These are phyloP conservation scores for Metroxylon sagu DNA, from an alignment of 176 grass and related monocot genomes.

Conservation along the genomic window DNA sequence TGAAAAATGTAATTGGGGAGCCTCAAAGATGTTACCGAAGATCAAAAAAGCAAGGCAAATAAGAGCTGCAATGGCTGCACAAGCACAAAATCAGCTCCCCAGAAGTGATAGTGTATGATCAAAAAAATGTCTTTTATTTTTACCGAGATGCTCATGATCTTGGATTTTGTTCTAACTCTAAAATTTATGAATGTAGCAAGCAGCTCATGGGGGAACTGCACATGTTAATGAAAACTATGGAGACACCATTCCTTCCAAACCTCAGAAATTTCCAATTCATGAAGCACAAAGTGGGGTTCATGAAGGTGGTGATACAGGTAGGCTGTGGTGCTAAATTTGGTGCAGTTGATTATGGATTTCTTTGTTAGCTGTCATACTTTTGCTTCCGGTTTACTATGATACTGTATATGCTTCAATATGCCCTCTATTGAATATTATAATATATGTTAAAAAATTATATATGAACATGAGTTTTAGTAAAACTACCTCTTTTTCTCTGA, in stretches of 20 bases:
- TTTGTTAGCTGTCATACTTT: neutral
- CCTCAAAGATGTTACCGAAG: slow-evolving; percentile 92
- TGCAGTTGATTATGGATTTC: slow-evolving; percentile 1
- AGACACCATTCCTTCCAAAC: slow-evolving; percentile 50
- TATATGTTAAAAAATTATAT: too few species aligned
- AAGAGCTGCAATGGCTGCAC: slow-evolving; percentile 47
- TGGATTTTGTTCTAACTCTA: slow-evolving; percentile 11
- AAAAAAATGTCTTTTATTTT: slow-evolving; percentile 1
- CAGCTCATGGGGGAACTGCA: slow-evolving; percentile 32
- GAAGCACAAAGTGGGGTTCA: slow-evolving; percentile 10
- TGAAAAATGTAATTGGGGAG: slow-evolving; percentile 86
- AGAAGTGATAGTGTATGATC: slow-evolving; percentile 45
- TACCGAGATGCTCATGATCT: too few species aligned
- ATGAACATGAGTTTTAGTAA: too few species aligned
- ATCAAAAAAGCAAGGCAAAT: slow-evolving; percentile 84
- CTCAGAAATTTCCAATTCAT: slow-evolving; percentile 28
- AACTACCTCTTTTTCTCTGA: too few species aligned
- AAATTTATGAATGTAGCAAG: slow-evolving; percentile 29
- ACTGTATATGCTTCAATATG: too few species aligned
- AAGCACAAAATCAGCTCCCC: slow-evolving; percentile 36
- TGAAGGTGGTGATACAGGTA: slow-evolving; percentile 43
- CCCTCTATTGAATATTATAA: too few species aligned
- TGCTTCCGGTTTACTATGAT: too few species aligned
- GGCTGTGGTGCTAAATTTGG: neutral
- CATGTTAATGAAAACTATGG: slow-evolving; percentile 56